Evolutionary conservation across 1,284 basidiomycete species (phyloP).

Genomic region (Sanghuangporus weigelae): DNA sequence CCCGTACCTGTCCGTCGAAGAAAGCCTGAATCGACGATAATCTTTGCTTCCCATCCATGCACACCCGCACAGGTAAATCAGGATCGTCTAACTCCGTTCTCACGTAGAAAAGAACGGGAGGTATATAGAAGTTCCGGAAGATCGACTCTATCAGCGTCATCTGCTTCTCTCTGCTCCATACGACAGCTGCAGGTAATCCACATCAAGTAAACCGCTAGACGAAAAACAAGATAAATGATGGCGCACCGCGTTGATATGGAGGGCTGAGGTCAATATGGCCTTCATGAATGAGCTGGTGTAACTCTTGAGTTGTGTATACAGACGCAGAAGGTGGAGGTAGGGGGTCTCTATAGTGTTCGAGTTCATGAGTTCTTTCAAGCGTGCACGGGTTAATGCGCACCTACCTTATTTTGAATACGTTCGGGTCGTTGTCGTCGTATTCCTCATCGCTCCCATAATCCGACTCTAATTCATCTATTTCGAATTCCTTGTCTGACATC

Average conservation of each 20-base stretch:
- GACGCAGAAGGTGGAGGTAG: conserved; percentile 6
- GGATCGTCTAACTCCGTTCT: not conserved
- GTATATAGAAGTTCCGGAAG: conserved; percentile 51
- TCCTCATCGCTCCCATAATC: conserved; percentile 17
- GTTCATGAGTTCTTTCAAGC: not conserved
- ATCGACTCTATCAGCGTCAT: conserved; percentile 49
- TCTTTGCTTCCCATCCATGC: conserved; percentile 77
- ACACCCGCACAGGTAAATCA: conserved; percentile 37
- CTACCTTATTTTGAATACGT: conserved; percentile 13
- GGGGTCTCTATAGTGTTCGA: conserved; percentile 4
- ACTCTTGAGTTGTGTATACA: conserved; percentile 11
- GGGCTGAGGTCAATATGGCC: conserved; percentile 17
- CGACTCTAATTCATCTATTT: conserved; percentile 15
- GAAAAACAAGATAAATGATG: not conserved
- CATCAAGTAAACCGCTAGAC: not conserved
- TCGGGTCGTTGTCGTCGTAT: conserved; percentile 13
- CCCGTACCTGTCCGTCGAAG: conserved; percentile 59
- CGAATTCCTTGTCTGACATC: conserved; percentile 9
- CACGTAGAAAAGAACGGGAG: conserved; percentile 41
- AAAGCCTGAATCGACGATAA: conserved; percentile 70
- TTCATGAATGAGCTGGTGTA: conserved; percentile 17
- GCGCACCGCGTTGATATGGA: conserved; percentile 16
- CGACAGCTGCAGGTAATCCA: conserved; percentile 34
- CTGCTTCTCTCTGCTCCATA: conserved; percentile 42
- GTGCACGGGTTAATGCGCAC: not conserved